These are phyloP conservation scores for Emericellopsis atlantica DNA, from an alignment of 2,329 filamentous ascomycete species.

Conservation along the genomic window DNA sequence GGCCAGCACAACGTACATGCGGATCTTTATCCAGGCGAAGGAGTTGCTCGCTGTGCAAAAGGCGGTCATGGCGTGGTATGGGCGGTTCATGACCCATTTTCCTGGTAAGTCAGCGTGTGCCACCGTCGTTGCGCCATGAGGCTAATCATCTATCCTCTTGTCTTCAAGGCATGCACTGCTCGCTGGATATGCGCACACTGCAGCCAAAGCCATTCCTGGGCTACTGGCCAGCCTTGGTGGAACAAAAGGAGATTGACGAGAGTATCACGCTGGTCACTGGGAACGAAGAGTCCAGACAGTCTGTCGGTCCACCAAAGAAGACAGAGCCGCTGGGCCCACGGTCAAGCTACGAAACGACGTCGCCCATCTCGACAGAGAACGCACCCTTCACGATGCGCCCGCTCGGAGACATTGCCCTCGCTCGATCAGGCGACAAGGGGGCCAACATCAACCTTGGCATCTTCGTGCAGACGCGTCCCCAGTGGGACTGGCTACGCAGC, in stretches of 20 bases:
- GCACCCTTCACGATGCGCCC: slow-evolving; percentile 9
- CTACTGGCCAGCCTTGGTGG: slow-evolving; percentile 11
- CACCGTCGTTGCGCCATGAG: not conserved
- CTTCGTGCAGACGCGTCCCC: slow-evolving; percentile 27
- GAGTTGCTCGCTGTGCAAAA: slow-evolving; percentile 11
- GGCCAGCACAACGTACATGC: slow-evolving; percentile 28
- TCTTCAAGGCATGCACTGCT: slow-evolving; percentile 21
- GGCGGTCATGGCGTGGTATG: slow-evolving; percentile 15
- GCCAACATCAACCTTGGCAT: slow-evolving; percentile 29
- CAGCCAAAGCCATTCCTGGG: slow-evolving; percentile 12
- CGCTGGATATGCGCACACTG: slow-evolving; percentile 26
- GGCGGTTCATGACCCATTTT: slow-evolving; percentile 28
- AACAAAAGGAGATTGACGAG: slow-evolving; percentile 18
- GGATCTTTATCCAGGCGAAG: slow-evolving; percentile 26
- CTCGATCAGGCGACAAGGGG: slow-evolving; percentile 25
- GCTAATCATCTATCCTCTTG: slow-evolving; percentile 4
- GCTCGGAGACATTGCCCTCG: slow-evolving; percentile 16
- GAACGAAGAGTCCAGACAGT: slow-evolving; percentile 5
- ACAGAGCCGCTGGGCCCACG: slow-evolving; percentile 5
- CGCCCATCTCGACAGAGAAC: slow-evolving; percentile 4
- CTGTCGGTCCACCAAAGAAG: slow-evolving; percentile 6
- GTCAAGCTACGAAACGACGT: slow-evolving; percentile 7
- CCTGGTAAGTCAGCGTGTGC: slow-evolving; percentile 4
- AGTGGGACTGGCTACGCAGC: slow-evolving; percentile 30
- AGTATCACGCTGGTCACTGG: slow-evolving; percentile 7